Conservation (phyloP, 257 asterid genomes). For the Solanum infundibuliforme region DNA sequence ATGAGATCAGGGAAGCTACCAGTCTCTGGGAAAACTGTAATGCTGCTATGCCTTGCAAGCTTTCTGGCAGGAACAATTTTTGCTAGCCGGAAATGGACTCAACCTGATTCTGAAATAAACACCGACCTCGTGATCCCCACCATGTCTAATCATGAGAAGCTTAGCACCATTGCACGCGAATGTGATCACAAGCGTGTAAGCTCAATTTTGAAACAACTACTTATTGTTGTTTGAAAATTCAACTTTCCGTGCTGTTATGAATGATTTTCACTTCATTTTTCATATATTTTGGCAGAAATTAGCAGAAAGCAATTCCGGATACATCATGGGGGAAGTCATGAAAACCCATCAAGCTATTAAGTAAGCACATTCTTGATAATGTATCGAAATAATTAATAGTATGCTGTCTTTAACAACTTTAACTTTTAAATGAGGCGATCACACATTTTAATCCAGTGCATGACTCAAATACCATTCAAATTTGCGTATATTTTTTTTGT, state of each 20-base stretch:
- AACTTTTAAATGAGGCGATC: neutral
- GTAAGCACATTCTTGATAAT: slow-evolving; percentile 7
- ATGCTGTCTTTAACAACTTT: neutral
- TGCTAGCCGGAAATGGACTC: slow-evolving; percentile 21
- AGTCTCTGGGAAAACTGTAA: slow-evolving; percentile 31
- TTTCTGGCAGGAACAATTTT: slow-evolving; percentile 57
- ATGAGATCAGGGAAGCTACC: slow-evolving; percentile 15
- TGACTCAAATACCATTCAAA: neutral
- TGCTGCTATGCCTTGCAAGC: slow-evolving; percentile 43
- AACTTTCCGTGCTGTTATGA: neutral
- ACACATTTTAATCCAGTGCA: neutral
- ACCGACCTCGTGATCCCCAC: neutral
- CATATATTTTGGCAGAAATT: slow-evolving; percentile 24
- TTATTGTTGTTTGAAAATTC: neutral
- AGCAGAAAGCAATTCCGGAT: slow-evolving; percentile 22
- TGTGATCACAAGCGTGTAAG: slow-evolving; percentile 44
- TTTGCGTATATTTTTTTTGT: neutral
- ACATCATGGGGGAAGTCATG: slow-evolving; percentile 37
- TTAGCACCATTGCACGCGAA: slow-evolving; percentile 12
- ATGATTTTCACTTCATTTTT: neutral
- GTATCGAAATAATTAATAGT: neutral
- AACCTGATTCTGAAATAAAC: slow-evolving; percentile 4
- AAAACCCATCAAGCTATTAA: slow-evolving; percentile 53
- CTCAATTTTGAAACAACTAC: neutral
- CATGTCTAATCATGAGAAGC: slow-evolving; percentile 12